Evolutionary conservation across 2,329 filamentous ascomycete genomes (phyloP).

Genomic region (Myriosclerotinia duriaeana): DNA sequence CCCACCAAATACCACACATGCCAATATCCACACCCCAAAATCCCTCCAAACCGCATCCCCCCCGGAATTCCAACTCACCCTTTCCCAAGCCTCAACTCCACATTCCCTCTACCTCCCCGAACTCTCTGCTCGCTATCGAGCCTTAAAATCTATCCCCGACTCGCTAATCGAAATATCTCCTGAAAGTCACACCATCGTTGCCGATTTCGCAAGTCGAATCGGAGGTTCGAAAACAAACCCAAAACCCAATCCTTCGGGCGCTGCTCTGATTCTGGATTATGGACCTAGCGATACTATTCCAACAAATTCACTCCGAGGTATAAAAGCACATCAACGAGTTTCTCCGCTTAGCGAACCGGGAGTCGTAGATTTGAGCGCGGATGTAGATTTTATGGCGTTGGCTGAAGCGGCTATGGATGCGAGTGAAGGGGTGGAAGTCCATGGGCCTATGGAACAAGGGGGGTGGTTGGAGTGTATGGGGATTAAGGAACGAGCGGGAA

Average conservation of each 20-base stretch:
- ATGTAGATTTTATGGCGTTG: constrained; percentile 88
- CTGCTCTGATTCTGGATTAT: constrained; percentile 95
- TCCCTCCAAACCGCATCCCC: constrained; percentile 50
- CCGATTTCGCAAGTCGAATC: constrained; percentile 81
- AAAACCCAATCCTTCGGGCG: constrained; percentile 69
- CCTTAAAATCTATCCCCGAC: constrained; percentile 64
- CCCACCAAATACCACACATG: constrained; percentile 54
- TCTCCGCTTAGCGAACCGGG: constrained; percentile 80
- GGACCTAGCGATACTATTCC: constrained; percentile 78
- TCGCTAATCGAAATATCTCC: constrained; percentile 88
- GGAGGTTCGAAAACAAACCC: constrained; percentile 60
- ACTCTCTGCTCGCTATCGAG: constrained; percentile 74
- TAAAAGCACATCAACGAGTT: constrained; percentile 72
- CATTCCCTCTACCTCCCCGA: constrained; percentile 84
- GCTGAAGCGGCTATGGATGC: constrained; percentile 77
- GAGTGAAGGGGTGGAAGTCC: constrained; percentile 80
- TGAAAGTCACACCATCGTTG: constrained; percentile 75
- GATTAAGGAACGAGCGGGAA: constrained; percentile 72
- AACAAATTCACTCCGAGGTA: constrained; percentile 85
- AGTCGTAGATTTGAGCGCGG: constrained; percentile 82
- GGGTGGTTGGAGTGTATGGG: constrained; percentile 79
- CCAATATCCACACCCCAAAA: constrained; percentile 54
- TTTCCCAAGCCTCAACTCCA: constrained; percentile 72
- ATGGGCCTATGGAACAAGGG: constrained; percentile 86
- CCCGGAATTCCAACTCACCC: constrained; percentile 84